Evolutionary conservation across 129 eudicot species (phyloP).

Genomic region (Arctium lappa): DNA sequence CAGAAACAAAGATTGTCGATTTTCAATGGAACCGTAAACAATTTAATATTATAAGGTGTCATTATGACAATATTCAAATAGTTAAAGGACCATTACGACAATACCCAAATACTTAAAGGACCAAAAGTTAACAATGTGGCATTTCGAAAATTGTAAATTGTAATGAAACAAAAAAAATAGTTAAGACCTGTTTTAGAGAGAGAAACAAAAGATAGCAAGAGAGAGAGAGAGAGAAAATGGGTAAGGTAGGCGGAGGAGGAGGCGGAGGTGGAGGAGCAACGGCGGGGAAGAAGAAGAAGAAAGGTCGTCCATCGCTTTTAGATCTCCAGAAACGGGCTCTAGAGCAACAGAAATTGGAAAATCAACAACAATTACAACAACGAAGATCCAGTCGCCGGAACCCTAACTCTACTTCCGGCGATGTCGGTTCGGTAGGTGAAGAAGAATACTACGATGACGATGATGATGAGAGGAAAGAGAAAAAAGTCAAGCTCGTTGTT

Average conservation of each 20-base stretch:
- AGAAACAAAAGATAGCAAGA: constrained; percentile 29
- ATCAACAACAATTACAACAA: constrained; percentile 21
- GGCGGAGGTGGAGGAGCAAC: constrained; percentile 19
- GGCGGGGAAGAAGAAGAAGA: constrained; percentile 65
- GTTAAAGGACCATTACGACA: background rate
- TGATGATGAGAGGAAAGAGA: constrained; percentile 75
- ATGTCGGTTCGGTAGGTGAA: constrained; percentile 30
- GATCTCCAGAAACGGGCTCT: constrained; percentile 62
- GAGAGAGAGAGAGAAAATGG: constrained; percentile 43
- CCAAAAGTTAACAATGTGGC: background rate
- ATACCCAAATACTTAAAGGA: background rate
- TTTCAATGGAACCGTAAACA: too few species aligned
- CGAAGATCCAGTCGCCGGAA: constrained; percentile 88
- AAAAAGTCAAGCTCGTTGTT: constrained; percentile 75
- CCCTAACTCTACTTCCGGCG: constrained; percentile 41
- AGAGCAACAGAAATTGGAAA: constrained; percentile 31
- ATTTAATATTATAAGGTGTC: background rate
- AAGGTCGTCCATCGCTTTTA: constrained; percentile 73
- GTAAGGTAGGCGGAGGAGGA: constrained; percentile 43
- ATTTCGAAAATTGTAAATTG: constrained; percentile 9
- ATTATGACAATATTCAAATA: background rate
- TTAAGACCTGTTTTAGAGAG: constrained; percentile 38
- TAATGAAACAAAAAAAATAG: constrained; percentile 29
- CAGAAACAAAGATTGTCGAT: too few species aligned
- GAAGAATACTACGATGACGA: constrained; percentile 64